These are phyloP conservation scores for Leccinum insolens DNA, from an alignment of 1,284 basidiomycete genomes.

Conservation along the genomic window DNA sequence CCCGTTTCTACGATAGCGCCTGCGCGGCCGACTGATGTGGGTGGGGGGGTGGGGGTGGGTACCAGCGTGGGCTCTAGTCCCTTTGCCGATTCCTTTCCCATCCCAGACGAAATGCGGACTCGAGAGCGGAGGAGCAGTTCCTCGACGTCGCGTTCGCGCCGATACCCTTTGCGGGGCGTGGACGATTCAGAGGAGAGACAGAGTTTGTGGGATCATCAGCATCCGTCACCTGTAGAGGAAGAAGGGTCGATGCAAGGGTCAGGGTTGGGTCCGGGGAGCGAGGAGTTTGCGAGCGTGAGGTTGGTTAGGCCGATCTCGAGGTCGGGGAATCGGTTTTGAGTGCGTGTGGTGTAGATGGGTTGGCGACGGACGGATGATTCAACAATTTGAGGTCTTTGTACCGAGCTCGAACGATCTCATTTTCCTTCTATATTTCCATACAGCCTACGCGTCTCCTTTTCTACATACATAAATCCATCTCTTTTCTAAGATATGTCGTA, in stretches of 20 bases:
- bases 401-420: neutral
- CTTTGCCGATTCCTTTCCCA: neutral
- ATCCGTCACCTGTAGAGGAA: slow-evolving; percentile 25
- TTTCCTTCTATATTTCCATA: neutral
- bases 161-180: slow-evolving; percentile 28
- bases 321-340: neutral
- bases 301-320: neutral
- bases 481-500: too few relatives aligned
- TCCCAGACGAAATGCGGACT: neutral
- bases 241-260: neutral
- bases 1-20: slow-evolving; percentile 16
- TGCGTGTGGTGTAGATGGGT: neutral
- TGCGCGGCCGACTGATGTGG: slow-evolving; percentile 1
- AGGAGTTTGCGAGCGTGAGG: neutral
- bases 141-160: slow-evolving; percentile 30
- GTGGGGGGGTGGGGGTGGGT: neutral
- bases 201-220: slow-evolving; percentile 27
- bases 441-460: neutral
- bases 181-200: slow-evolving; percentile 33
- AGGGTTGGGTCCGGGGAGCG: neutral
- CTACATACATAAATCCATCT: too few relatives aligned
- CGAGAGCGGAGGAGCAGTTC: slow-evolving; percentile 25
- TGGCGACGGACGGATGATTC: neutral
- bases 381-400: neutral
- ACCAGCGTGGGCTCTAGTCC: neutral